Conservation (phyloP, 2,329 filamentous ascomycete species). For the Plectosphaerella plurivora region DNA sequence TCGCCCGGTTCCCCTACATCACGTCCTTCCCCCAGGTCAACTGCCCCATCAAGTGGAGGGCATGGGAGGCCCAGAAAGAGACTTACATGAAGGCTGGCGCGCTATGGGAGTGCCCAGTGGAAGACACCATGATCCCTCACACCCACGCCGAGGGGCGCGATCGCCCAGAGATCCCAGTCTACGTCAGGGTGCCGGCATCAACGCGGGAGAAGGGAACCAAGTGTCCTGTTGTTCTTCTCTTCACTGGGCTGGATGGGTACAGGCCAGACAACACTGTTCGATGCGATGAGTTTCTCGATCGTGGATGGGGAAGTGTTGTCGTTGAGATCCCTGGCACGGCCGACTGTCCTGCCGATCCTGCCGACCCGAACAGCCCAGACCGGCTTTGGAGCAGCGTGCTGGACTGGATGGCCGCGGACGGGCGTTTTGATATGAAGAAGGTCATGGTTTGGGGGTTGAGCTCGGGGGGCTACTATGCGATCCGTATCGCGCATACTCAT, state of each 20-base stretch:
- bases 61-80: conserved; percentile 62
- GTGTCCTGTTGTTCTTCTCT: conserved; percentile 47
- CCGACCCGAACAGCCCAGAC: conserved; percentile 55
- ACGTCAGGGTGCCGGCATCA: conserved; percentile 54
- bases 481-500: conserved; percentile 66
- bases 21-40: conserved; percentile 30
- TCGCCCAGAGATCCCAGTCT: conserved; percentile 54
- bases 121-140: conserved; percentile 60
- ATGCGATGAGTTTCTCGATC: conserved; percentile 55
- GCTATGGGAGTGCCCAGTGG: conserved; percentile 52
- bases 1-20: conserved; percentile 64
- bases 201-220: conserved; percentile 23
- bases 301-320: conserved; percentile 60
- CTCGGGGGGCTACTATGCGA: conserved; percentile 64
- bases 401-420: conserved; percentile 48
- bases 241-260: conserved; percentile 61
- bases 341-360: conserved; percentile 60
- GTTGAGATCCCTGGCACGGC: conserved; percentile 48
- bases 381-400: conserved; percentile 59
- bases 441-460: conserved; percentile 62
- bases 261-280: conserved; percentile 58
- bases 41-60: conserved; percentile 49
- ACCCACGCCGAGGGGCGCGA: conserved; percentile 44
- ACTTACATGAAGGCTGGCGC: conserved; percentile 54
- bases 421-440: conserved; percentile 49